These are phyloP conservation scores for Capronia americana DNA, from an alignment of 2,329 filamentous ascomycete genomes.

Conservation along the genomic window DNA sequence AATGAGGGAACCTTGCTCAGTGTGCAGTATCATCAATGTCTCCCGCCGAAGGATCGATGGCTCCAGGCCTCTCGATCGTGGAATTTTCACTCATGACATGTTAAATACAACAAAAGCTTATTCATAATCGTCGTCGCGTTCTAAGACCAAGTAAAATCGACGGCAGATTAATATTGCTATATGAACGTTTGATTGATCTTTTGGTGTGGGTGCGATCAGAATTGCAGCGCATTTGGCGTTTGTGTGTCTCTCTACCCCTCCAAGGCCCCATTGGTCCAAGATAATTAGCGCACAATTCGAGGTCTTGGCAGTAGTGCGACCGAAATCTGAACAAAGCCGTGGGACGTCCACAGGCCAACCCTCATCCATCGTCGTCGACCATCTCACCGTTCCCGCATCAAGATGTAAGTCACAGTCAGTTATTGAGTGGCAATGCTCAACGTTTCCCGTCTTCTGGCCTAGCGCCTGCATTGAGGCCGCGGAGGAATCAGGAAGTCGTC, in stretches of 20 bases:
- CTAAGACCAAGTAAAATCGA: background rate
- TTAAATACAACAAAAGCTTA: constrained; percentile 38
- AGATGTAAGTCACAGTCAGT: constrained; percentile 34
- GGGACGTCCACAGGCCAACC: constrained; percentile 1
- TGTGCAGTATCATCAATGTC: constrained; percentile 11
- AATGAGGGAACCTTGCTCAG: background rate
- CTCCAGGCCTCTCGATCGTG: constrained; percentile 29
- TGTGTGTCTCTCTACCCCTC: background rate
- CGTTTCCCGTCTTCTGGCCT: background rate
- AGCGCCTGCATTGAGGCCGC: background rate
- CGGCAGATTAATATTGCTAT: background rate
- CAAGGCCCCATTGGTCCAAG: background rate
- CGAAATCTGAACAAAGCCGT: background rate
- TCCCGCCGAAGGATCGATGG: constrained; percentile 23
- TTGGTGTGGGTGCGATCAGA: background rate
- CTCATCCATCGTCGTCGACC: constrained; percentile 19
- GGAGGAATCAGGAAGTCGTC: background rate
- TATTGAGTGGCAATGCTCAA: background rate
- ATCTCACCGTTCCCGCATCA: constrained; percentile 31
- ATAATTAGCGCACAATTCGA: background rate
- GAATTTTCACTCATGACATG: constrained; percentile 32
- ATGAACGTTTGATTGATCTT: background rate
- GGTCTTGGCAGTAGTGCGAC: background rate
- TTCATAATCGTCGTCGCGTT: constrained; percentile 23
- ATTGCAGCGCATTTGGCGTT: background rate